Evolutionary conservation across 2,329 filamentous ascomycete species (phyloP), one percentile per base, ranked within the genome.

Genomic region (Ceratocystis smalleyi): DNA sequence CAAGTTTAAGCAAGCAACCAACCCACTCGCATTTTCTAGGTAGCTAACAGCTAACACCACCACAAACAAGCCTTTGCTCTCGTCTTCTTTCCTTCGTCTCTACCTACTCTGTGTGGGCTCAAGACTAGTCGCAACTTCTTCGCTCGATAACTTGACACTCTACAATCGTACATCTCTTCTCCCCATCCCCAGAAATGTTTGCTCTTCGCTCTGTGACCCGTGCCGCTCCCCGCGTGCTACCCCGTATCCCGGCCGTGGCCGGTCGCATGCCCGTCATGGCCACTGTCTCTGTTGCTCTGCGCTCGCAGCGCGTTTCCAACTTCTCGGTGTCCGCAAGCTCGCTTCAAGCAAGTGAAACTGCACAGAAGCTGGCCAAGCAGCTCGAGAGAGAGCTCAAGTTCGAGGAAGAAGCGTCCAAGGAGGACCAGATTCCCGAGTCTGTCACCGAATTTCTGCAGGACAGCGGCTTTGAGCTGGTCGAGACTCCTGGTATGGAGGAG

Each of bases 391-490:
- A 96, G 78, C 80, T 95, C 69, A 78, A 84, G 74, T 85, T 95
- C 72, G 94, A 97, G 81, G 83, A 84, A 71, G 86, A 91, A 72
- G 85, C 91, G 76, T 86, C 87, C 76, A 81, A 86, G 69, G 80
- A 83, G 67, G 83, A 89, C 71, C 82, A 88, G 68, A 77, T 88
- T 69, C 87, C 90, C 49, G 81, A 84, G 68, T 88, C 86, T 74
- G 83, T 96, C 74, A 86, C 90, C 77, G 89, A 94, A 74, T 96
- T 95, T 76, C 77, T 96, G 59, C 85, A 92, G 72, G 92, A 89
- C 77, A 86, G 86, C 72, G 82, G 86, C 49, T 99, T 91, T 75
- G 81, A 92, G 80, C 81, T 94, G 67, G 79, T 89, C 71, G 94
- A 99, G 75, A 83, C 81, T 40, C 80, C 86, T 32, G 94, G 94